phyloP scores from a whole-genome alignment of 495 filamentous ascomycete genomes.

The Parachaetomium inaequale region DNA sequence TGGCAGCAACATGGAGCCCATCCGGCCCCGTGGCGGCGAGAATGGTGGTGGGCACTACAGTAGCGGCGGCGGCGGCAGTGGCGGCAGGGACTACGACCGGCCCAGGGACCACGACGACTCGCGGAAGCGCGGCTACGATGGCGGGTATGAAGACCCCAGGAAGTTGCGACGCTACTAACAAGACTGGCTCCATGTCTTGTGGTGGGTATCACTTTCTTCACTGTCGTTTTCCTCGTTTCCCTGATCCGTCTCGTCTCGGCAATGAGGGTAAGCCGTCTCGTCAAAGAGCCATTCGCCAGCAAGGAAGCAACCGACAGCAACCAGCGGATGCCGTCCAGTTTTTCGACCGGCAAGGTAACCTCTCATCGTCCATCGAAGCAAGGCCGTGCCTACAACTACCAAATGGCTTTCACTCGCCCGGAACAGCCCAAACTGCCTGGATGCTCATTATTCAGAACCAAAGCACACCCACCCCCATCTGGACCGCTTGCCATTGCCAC shows the following conservation, averaged over 20 bases:
- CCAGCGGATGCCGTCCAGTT: neutral
- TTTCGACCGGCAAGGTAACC: neutral
- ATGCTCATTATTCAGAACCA: neutral
- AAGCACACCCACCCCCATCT: neutral
- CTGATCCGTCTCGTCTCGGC: constrained; percentile 46
- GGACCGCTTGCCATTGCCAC: no score
- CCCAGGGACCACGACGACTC: constrained; percentile 55
- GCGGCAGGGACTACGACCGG: constrained; percentile 45
- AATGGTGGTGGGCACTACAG: constrained; percentile 50
- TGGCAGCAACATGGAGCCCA: constrained; percentile 67
- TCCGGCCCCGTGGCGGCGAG: constrained; percentile 54
- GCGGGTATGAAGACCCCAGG: constrained; percentile 72
- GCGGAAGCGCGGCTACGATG: constrained; percentile 61
- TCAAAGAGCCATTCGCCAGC: neutral
- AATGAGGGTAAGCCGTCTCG: constrained; percentile 60
- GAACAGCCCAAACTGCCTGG: neutral
- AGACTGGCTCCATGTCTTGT: constrained; percentile 32
- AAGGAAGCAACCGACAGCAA: neutral
- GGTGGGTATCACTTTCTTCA: constrained; percentile 45
- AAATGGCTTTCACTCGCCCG: neutral
- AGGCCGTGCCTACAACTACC: no score
- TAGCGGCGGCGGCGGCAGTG: constrained; percentile 42
- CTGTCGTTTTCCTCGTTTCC: constrained; percentile 33
- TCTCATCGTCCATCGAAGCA: neutral
- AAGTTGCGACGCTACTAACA: constrained; percentile 71